Evolutionary conservation across 805 yeast genomes (phyloP), one percentile per base, ranked within the genome.

Genomic region (Clavispora vitiphila): DNA sequence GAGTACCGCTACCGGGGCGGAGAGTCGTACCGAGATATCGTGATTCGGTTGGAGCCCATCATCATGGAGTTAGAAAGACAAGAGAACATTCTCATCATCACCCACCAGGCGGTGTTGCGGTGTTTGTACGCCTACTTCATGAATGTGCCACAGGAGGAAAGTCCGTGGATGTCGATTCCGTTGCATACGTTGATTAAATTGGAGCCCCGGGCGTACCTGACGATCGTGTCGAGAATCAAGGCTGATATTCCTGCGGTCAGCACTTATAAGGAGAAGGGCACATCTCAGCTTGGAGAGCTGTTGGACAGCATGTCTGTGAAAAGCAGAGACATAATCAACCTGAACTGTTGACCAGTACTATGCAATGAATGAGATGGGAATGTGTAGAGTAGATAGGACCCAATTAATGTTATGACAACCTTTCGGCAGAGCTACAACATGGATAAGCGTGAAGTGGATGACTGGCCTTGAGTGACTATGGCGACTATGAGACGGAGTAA

Each of bases 121-220:
- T 93, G 99, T 60, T 82, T 93, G 39, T 93, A 93, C 64, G 98
- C 99, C 7, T 93, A 93, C 64, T 93, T 90, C 60, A 93, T 93
- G 98, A 91, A 93, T 60, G 95, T 93, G 15, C 96, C 97, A 4
- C 98, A 91, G 62, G 96, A 91, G 55, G 91, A 88, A 61, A 79
- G 90, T 44, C 99, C 99, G 5, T 93, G 99, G 99, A 89, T 93
- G 96, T 87, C 95, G 30, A 95, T 93, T 44, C 99, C 99, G 5
- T 70, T 93, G 54, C 99, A 93, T 60, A 93, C 99, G 0, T 69
- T 93, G 60, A 93, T 93, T 56, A 85, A 88, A 58, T 71, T 93
- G 48, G 98, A 93, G 61, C 96, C 97, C n/a, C 75, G 95, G 43
- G 96, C 99, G 0, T 90, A 87, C 57, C 83, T 82, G 38, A 90